Conservation (phyloP, 768 basidiomycete genomes). For the Mycena galopus region DNA sequence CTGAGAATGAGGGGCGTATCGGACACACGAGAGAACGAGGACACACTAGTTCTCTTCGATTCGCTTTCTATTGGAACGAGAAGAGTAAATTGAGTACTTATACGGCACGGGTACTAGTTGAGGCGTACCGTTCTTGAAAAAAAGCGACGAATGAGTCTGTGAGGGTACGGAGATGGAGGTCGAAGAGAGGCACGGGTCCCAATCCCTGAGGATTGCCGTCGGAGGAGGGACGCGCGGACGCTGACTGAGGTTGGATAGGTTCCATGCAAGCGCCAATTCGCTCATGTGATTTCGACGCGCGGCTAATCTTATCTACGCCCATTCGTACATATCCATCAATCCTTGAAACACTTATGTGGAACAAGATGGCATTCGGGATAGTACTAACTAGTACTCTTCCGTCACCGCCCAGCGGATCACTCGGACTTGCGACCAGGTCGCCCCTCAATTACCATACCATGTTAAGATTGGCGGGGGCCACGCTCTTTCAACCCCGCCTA, state of each 20-base stretch:
- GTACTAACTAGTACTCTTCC: no score
- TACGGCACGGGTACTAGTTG: conserved; percentile 33
- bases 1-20: conserved; percentile 10
- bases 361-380: no score
- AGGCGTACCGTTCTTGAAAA: conserved; percentile 83
- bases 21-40: conserved; percentile 41
- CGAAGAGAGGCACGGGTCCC: conserved; percentile 79
- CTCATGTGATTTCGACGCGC: background rate
- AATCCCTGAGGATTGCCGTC: conserved; percentile 48
- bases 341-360: background rate
- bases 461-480: no score
- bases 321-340: background rate
- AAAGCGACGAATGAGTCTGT: conserved; percentile 85
- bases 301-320: background rate
- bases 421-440: no score
- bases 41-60: conserved; percentile 91
- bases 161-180: conserved; percentile 75
- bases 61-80: conserved; percentile 65
- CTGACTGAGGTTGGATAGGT: no score
- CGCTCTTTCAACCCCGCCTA: no score
- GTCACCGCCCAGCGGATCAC: no score
- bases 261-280: background rate
- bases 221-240: background rate
- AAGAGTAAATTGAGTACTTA: conserved; percentile 37
- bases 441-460: no score